A percentile compares a stretch with the other conserved stretches of the same genome.
Evolutionary conservation across 2,329 filamentous ascomycete genomes (phyloP).

Genomic region (Aspergillus ustus): DNA sequence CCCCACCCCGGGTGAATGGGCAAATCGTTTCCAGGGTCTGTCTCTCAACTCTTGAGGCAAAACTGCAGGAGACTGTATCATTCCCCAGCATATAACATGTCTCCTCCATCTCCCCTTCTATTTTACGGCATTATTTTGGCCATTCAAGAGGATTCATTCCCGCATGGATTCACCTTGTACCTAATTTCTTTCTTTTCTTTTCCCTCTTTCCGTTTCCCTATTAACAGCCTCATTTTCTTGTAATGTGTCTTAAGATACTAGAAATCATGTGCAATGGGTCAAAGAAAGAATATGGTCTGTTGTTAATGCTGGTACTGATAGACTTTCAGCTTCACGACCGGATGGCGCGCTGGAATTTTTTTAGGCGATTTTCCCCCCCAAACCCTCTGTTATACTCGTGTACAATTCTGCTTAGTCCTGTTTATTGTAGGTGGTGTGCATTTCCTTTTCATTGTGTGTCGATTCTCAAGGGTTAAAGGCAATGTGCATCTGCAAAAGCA

Average conservation of each 20-base stretch:
- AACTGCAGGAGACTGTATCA: neutral
- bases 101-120: slow-evolving; percentile 1
- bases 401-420: slow-evolving; percentile 3
- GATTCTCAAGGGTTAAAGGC: neutral
- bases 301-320: slow-evolving; percentile 36
- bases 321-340: slow-evolving; percentile 31
- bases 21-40: slow-evolving; percentile 68
- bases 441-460: neutral
- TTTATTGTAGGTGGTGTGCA: neutral
- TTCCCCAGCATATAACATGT: neutral
- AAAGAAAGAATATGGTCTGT: slow-evolving; percentile 32
- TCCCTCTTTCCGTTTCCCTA: slow-evolving; percentile 2
- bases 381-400: neutral
- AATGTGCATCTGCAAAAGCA: slow-evolving; percentile 6
- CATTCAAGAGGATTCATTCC: slow-evolving; percentile 10
- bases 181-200: slow-evolving; percentile 12
- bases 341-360: slow-evolving; percentile 23
- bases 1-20: slow-evolving; percentile 60
- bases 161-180: slow-evolving; percentile 18
- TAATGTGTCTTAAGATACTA: slow-evolving; percentile 27
- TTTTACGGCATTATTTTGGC: neutral
- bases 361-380: neutral
- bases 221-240: slow-evolving; percentile 7
- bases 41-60: slow-evolving; percentile 65
- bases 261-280: slow-evolving; percentile 34